Evolutionary conservation across 2,329 filamentous ascomycete species (phyloP), one percentile per base, ranked within the genome.

Genomic region (Penicillium sp.): DNA sequence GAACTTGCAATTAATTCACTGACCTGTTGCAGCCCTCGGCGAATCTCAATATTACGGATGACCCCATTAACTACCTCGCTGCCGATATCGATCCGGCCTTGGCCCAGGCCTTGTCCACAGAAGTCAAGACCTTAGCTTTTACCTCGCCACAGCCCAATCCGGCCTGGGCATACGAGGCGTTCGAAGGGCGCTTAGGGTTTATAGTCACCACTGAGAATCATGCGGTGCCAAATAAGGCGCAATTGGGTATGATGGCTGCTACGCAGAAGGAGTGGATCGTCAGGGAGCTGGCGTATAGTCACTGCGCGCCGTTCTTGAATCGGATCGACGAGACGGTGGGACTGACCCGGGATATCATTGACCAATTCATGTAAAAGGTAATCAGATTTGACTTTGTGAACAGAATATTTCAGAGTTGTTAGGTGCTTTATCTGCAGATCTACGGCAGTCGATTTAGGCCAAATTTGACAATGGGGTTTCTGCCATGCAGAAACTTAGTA

Each of bases 91-190:
- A 63, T 12, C 21, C 31, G 9, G 36, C 23, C 2, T 31, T 58
- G 7, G 44, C 42, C 1, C n/a, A 49, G 8, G 36, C 31, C 5
- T 45, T 68, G 23, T 47, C 23, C 7, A 27, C 31, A 15, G 39
- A 61, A 12, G 39, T 70, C 33, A 63, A 58, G 0, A 65, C 60
- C 1, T 21, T 61, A 25, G 53, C 68, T 0, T 71, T 71, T 39
- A 66, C 35, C 2, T 68, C 68, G 0, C 53, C 63, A 0, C 60
- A 67, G 36, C 68, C 68, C 1, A 44, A 57, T 41, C 60, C 66
- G 8, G 70, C 68, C 1, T 72, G 70, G 68, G 58, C 59, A 7
- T 69, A 73, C 10, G 23, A 51, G 36, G 29, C n/a, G 3, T 48
- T 31, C 15, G 3, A 33, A 4, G 13, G 29, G 5, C 27, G 19